Evolutionary conservation across 768 basidiomycete genomes (phyloP).

Genomic region (Austroboletus eburneus): DNA sequence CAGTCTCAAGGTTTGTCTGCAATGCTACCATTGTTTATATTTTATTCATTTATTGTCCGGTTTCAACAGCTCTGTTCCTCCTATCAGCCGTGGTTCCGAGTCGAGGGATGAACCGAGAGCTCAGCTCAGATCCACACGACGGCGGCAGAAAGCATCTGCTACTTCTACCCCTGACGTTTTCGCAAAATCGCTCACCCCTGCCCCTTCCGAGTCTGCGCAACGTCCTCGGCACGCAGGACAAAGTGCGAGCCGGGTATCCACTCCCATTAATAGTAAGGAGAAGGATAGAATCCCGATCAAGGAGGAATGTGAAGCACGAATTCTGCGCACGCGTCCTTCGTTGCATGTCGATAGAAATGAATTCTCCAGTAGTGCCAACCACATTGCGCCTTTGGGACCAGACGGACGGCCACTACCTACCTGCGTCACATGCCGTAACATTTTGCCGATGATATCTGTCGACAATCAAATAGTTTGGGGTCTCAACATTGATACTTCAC

Average conservation of each 20-base stretch:
- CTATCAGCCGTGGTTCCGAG: constrained; percentile 29
- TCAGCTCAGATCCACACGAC: constrained; percentile 52
- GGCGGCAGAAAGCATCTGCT: constrained; percentile 46
- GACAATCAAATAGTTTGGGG: constrained; percentile 77
- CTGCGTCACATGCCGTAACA: constrained; percentile 67
- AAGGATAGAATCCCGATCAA: constrained; percentile 43
- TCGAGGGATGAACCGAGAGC: constrained; percentile 21
- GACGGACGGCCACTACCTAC: constrained; percentile 67
- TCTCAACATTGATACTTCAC: constrained; percentile 45
- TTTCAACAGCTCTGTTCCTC: constrained; percentile 21
- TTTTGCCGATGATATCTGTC: constrained; percentile 72
- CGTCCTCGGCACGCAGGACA: constrained; percentile 29
- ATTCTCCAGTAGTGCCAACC: constrained; percentile 35
- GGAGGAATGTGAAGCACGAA: constrained; percentile 47
- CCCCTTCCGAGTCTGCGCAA: constrained; percentile 22
- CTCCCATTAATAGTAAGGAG: constrained; percentile 29
- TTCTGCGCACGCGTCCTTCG: constrained; percentile 46
- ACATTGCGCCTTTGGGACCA: constrained; percentile 48
- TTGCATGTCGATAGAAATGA: constrained; percentile 35
- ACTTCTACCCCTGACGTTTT: constrained; percentile 45
- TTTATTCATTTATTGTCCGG: constrained; percentile 7
- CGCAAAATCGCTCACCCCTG: constrained; percentile 38
- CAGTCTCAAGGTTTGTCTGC: constrained; percentile 24
- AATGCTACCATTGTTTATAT: constrained; percentile 3
- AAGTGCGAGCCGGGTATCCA: constrained; percentile 30